Evolutionary conservation across 371 early-diverging fungal species (phyloP).

Genomic region (Zancudomyces culisetae): DNA sequence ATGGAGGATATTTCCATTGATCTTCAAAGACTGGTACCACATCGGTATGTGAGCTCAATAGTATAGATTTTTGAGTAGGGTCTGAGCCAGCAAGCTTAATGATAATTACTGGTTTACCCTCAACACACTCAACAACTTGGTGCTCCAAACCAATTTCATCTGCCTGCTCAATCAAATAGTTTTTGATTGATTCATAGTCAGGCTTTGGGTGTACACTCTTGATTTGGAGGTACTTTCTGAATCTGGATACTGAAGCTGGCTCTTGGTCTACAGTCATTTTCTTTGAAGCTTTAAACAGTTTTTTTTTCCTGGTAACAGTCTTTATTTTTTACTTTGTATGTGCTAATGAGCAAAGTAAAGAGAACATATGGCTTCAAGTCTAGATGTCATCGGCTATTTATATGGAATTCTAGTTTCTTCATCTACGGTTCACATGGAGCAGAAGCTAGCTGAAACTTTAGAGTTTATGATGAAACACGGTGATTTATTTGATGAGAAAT

Average conservation of each 20-base stretch:
- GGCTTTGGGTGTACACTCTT: slow-evolving; percentile 59
- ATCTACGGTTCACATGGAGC: no score
- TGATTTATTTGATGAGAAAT: no score
- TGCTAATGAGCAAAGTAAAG: no score
- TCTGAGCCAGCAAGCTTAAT: slow-evolving; percentile 38
- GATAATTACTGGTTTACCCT: slow-evolving; percentile 48
- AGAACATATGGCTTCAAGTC: no score
- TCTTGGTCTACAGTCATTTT: not conserved
- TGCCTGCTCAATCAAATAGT: slow-evolving; percentile 35
- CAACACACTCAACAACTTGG: slow-evolving; percentile 14
- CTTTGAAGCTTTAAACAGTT: no score
- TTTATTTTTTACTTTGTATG: no score
- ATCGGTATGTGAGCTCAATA: slow-evolving; percentile 65
- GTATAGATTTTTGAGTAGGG: slow-evolving; percentile 30
- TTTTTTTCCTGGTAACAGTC: no score
- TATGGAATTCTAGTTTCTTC: no score
- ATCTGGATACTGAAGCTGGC: slow-evolving; percentile 31
- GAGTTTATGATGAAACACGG: no score
- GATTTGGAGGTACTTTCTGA: slow-evolving; percentile 54
- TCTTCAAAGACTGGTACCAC: slow-evolving; percentile 55
- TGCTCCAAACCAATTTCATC: slow-evolving; percentile 37
- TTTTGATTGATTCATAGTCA: slow-evolving; percentile 35
- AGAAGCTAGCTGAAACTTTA: no score
- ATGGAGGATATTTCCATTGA: slow-evolving; percentile 47
- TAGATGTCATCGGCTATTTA: no score